Conservation (phyloP, 768 basidiomycete genomes). For the Boletus rubescentipes region DNA sequence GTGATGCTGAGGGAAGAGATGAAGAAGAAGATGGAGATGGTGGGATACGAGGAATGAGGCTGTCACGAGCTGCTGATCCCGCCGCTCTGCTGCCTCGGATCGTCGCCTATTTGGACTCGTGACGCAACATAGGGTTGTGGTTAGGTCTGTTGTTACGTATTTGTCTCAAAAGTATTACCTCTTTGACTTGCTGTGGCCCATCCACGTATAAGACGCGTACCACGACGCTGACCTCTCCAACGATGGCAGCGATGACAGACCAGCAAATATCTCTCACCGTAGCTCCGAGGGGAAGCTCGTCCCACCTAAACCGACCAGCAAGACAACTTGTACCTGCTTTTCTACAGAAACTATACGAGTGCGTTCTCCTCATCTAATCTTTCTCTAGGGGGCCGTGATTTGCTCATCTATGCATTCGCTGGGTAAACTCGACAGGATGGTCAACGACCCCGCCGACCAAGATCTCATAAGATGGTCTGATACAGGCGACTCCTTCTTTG, state of each 20-base stretch:
- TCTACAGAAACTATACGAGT: constrained; percentile 93
- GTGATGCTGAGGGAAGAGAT: constrained; percentile 73
- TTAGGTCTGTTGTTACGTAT: constrained; percentile 17
- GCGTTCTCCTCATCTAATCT: constrained; percentile 29
- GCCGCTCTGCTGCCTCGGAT: too few relatives aligned
- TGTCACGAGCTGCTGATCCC: too few relatives aligned
- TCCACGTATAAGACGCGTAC: constrained; percentile 5
- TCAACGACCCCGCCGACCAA: constrained; percentile 79
- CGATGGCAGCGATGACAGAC: constrained; percentile 46
- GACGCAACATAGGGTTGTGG: constrained; percentile 6
- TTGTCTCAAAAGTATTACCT: constrained; percentile 2
- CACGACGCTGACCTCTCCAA: constrained; percentile 8
- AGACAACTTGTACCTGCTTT: constrained; percentile 72
- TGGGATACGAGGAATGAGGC: constrained; percentile 23
- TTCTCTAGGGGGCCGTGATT: constrained; percentile 6
- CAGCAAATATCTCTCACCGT: constrained; percentile 60
- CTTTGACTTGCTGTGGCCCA: constrained; percentile 19
- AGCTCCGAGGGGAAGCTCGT: constrained; percentile 37
- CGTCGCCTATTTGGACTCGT: background rate
- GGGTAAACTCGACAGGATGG: constrained; percentile 64
- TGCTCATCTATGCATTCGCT: constrained; percentile 8
- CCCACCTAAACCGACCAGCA: constrained; percentile 46
- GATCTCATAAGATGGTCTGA: constrained; percentile 92
- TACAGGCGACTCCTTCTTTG: constrained; percentile 89
- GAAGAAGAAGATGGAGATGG: constrained; percentile 53